Conservation (phyloP, 202 grass and related monocot genomes). For the Brachypodium distachyon region DNA sequence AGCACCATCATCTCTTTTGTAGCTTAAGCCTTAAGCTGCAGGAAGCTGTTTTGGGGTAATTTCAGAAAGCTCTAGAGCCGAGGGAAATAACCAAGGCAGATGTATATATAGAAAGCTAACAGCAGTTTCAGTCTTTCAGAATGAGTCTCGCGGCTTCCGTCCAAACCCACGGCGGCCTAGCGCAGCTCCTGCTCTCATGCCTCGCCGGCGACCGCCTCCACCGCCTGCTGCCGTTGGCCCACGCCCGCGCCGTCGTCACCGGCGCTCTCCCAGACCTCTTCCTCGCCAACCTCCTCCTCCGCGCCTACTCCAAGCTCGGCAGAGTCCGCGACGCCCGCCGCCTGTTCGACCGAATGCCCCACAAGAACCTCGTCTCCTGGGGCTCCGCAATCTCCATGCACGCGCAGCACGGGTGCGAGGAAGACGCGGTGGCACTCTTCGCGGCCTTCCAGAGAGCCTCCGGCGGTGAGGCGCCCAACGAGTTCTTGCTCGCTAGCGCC, state of each 20-base stretch:
- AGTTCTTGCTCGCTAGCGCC: conserved; percentile 55
- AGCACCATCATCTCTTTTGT: too few relatives aligned
- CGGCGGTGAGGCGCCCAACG: conserved; percentile 24
- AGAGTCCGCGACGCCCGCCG: conserved; percentile 10
- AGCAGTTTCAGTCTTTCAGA: too few relatives aligned
- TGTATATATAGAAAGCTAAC: too few relatives aligned
- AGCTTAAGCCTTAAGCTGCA: too few relatives aligned
- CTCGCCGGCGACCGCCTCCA: conserved; percentile 33
- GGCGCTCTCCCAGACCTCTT: conserved; percentile 2
- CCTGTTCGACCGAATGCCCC: conserved; percentile 51
- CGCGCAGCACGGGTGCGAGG: background rate
- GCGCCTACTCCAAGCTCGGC: conserved; percentile 42
- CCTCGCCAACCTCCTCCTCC: conserved; percentile 45
- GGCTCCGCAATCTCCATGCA: conserved; percentile 64
- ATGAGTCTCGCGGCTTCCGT: too few relatives aligned
- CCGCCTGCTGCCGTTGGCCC: conserved; percentile 24
- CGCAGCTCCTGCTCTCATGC: conserved; percentile 37
- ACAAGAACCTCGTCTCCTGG: conserved; percentile 58
- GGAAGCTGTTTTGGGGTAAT: too few relatives aligned
- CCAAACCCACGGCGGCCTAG: background rate
- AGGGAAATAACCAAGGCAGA: too few relatives aligned
- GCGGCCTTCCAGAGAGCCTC: background rate
- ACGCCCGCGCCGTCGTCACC: conserved; percentile 19
- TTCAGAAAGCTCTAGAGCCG: too few relatives aligned
- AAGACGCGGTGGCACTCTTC: conserved; percentile 33